phyloP scores from a whole-genome alignment of 352 stramenopile species.

The Phytopythium montanum region DNA sequence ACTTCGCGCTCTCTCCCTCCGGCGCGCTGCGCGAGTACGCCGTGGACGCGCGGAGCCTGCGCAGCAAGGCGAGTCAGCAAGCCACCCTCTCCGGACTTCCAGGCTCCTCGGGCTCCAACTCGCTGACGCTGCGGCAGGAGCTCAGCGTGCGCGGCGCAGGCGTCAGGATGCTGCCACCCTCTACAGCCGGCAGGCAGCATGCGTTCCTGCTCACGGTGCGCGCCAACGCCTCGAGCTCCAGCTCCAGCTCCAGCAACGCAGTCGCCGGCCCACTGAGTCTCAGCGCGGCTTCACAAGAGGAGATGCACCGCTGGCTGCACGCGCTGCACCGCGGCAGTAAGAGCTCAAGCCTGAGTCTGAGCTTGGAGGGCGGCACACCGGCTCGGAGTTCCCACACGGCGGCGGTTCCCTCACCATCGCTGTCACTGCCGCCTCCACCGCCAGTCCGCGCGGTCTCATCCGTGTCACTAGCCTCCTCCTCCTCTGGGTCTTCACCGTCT shows the following conservation, averaged over 20 bases:
- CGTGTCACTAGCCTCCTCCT: not conserved
- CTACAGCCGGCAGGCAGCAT: conserved; percentile 34
- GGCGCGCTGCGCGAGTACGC: conserved; percentile 50
- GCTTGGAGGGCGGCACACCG: not conserved
- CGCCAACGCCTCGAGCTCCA: not conserved
- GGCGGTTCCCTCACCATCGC: not conserved
- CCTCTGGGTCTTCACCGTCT: conserved; percentile 1
- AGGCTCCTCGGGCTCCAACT: conserved; percentile 19
- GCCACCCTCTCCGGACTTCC: conserved; percentile 8
- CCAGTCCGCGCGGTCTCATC: not conserved
- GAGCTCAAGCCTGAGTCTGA: conserved; percentile 10
- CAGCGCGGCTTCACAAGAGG: conserved; percentile 40
- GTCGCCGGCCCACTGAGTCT: conserved; percentile 29
- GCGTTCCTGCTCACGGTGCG: conserved; percentile 51
- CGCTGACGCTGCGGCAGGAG: conserved; percentile 49
- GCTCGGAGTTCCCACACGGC: not conserved
- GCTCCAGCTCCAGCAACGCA: not conserved
- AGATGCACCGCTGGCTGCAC: conserved; percentile 42
- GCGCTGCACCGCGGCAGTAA: conserved; percentile 22
- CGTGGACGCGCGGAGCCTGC: conserved; percentile 14
- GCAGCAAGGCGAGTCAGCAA: conserved; percentile 2
- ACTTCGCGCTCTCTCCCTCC: conserved; percentile 51
- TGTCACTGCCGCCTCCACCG: not conserved
- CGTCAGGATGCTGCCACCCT: conserved; percentile 48
- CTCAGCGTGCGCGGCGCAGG: conserved; percentile 27